phyloP scores from a whole-genome alignment of 1,139 yeast genomes.

The Pichia sp. region DNA sequence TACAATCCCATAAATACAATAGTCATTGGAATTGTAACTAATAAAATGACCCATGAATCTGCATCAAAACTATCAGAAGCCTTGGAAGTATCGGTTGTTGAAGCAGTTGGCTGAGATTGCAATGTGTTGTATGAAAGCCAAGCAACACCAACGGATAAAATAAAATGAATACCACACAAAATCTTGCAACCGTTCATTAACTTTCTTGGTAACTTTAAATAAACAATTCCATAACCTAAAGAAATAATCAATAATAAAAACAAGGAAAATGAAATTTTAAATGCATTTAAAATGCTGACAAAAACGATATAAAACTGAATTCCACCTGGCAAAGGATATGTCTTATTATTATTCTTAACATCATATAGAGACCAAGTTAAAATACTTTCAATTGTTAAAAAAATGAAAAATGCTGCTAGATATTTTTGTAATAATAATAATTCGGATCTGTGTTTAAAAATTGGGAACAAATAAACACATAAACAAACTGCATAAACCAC shows the following conservation, averaged over 20 bases:
- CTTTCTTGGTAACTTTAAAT: constrained; percentile 70
- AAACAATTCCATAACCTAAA: constrained; percentile 91
- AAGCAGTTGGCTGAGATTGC: constrained; percentile 29
- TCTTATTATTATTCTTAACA: constrained; percentile 57
- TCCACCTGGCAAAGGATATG: constrained; percentile 45
- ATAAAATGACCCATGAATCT: constrained; percentile 36
- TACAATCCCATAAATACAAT: constrained; percentile 69
- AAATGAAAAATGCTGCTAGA: constrained; percentile 76
- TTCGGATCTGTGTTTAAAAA: constrained; percentile 81
- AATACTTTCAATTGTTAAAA: constrained; percentile 78
- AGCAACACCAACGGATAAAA: constrained; percentile 60
- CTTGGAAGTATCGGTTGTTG: constrained; percentile 28
- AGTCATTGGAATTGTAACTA: constrained; percentile 62
- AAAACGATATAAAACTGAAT: constrained; percentile 70
- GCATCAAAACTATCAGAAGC: constrained; percentile 28
- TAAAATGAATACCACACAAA: constrained; percentile 67
- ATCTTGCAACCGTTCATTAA: constrained; percentile 77
- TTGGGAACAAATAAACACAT: constrained; percentile 78
- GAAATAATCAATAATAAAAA: constrained; percentile 81
- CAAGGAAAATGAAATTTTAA: constrained; percentile 81
- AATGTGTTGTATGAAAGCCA: constrained; percentile 53
- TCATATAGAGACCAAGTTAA: constrained; percentile 92
- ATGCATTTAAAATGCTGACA: constrained; percentile 71
- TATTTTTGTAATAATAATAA: constrained; percentile 87
- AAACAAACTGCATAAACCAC: constrained; percentile 76